These are phyloP conservation scores for Truncatella angustata DNA, from an alignment of 2,329 filamentous ascomycete species.

Conservation along the genomic window DNA sequence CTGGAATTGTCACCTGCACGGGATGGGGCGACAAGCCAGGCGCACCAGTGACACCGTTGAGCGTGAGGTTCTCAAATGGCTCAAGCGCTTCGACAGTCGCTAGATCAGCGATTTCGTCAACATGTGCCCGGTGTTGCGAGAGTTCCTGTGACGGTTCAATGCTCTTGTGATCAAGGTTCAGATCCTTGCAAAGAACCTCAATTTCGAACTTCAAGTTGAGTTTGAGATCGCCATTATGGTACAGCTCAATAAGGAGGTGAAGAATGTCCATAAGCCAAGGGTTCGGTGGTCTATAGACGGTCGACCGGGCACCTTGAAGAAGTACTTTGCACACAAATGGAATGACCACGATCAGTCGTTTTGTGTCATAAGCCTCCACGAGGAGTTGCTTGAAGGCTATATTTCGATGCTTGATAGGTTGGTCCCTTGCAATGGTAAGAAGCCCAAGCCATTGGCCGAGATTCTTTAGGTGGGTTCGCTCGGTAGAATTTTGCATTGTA, in stretches of 20 bases:
- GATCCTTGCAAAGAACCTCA: conserved; percentile 90
- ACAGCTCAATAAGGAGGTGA: conserved; percentile 85
- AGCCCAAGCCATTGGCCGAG: conserved; percentile 91
- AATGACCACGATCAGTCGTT: conserved; percentile 87
- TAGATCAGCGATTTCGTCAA: conserved; percentile 61
- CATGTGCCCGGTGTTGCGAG: conserved; percentile 62
- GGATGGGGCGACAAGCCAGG: conserved; percentile 75
- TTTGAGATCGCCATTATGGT: conserved; percentile 89
- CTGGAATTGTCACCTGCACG: conserved; percentile 78
- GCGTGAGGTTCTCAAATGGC: conserved; percentile 76
- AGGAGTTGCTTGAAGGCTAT: conserved; percentile 96
- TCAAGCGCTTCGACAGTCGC: conserved; percentile 69
- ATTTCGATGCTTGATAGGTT: conserved; percentile 93
- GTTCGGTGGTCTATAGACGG: conserved; percentile 90
- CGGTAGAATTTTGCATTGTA: conserved; percentile 79
- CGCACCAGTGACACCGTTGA: conserved; percentile 70
- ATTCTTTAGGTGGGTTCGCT: conserved; percentile 88
- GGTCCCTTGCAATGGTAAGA: conserved; percentile 87
- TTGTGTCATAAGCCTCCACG: conserved; percentile 89
- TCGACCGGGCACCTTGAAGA: conserved; percentile 78
- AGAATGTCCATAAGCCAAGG: conserved; percentile 98
- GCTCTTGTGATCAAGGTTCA: conserved; percentile 87
- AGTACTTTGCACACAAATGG: conserved; percentile 98
- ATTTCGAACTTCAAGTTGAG: conserved; percentile 98
- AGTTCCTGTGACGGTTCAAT: conserved; percentile 88